Base-by-base conservation (phyloP, 768 basidiomycete species). In the Dioszegia aurantiaca region DNA sequence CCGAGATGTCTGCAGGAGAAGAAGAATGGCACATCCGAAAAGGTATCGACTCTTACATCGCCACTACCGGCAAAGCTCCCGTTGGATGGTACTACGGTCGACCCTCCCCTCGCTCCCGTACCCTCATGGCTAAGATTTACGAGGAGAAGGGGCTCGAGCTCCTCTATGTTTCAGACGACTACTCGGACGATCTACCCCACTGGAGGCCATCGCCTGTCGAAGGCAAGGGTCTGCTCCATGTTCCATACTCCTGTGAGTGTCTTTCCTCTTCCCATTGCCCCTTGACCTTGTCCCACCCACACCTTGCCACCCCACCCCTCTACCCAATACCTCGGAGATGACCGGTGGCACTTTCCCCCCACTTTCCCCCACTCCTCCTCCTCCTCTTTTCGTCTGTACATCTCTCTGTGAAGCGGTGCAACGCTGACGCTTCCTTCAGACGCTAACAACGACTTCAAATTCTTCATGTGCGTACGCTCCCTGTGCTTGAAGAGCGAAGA, bases 311-410 rank as follows among this genome's bases (percentile, higher is more conserved):
- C 46, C 28, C 27, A 17, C 19, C 40, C 40, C 40, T n/a, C 16
- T 21, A 14, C 19, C 17, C 17, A 5, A 41, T 41, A 8, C 40
- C 5, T 41, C 40, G 40, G 19, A 33, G 33, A 33, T 33, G 14
- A n/a, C 17, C 41, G 43, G 10, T 19, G 43, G 43, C 19, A 44
- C 19, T 44, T 44, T 26, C 14, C 26, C 43, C 19, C 43, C 43
- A 17, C 46, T 72, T 64, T 28, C 60, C 60, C 4, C 33, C 58
- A 26, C 64, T 67, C 56, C 53, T 62, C 51, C 63, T 65, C 43
- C 33, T 6, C 33, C 33, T 14, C 33, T 33, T 6, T 6, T 33
- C 33, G 14, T 44, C 43, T 42, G 9, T 44, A 23, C 43, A 44
- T 44, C 19, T 23, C 26, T 33, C 33, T 33, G 14, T 14, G 6